Evolutionary conservation across 176 grass and related monocot genomes (phyloP).

Genomic region (Paspalum vaginatum): DNA sequence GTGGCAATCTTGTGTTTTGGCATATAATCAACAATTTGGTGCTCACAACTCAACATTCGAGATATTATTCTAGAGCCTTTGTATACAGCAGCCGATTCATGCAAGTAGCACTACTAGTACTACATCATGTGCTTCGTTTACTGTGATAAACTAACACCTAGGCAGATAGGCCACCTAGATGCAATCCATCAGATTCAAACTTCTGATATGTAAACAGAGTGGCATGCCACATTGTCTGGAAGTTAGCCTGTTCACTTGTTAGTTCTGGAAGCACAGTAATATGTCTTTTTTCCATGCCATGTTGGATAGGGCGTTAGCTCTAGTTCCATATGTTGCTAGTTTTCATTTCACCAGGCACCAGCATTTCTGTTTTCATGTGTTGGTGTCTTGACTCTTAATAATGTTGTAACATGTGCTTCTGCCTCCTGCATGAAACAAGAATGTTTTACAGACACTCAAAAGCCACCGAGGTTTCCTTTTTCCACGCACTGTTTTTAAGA

Average conservation of each 20-base stretch:
- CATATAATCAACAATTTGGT: neutral
- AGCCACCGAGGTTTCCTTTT: neutral
- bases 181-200: neutral
- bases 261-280: neutral
- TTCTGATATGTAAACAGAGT: neutral
- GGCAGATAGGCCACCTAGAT: neutral
- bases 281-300: neutral
- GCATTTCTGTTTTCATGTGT: neutral
- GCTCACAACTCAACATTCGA: neutral
- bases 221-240: neutral
- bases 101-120: neutral
- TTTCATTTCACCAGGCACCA: neutral
- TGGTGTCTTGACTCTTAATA: neutral
- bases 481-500: neutral
- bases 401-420: neutral
- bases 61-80: conserved; percentile 4
- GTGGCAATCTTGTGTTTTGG: neutral
- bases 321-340: neutral
- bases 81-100: neutral
- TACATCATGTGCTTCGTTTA: neutral
- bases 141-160: neutral
- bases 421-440: neutral
- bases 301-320: neutral
- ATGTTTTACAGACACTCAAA: neutral
- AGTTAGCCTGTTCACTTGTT: neutral